phyloP scores from a whole-genome alignment of 805 yeast genomes.

The Soucietia sequanensis region DNA sequence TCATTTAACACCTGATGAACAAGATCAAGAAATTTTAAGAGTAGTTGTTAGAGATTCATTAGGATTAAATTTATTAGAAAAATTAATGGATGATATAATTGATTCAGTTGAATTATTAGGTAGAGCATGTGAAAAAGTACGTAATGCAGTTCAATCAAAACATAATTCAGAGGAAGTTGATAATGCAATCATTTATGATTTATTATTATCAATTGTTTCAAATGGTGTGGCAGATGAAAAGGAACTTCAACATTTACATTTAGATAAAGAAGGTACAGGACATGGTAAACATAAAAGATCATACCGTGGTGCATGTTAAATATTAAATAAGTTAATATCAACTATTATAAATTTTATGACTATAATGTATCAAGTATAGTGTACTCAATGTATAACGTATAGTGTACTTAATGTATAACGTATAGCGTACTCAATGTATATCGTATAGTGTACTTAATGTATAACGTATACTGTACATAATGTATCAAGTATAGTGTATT shows the following conservation, averaged over 20 bases:
- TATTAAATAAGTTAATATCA: no score
- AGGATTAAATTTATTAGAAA: conserved; percentile 58
- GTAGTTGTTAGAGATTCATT: conserved; percentile 78
- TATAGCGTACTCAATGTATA: no score
- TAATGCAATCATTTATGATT: conserved; percentile 41
- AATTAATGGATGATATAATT: conserved; percentile 61
- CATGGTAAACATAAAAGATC: conserved; percentile 26
- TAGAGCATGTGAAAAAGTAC: conserved; percentile 44
- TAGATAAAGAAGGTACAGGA: conserved; percentile 18
- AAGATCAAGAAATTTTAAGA: conserved; percentile 67
- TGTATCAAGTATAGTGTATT: no score
- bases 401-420: no score
- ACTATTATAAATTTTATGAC: no score
- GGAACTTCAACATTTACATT: conserved; percentile 16
- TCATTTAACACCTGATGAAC: conserved; percentile 66
- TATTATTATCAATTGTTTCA: conserved; percentile 54
- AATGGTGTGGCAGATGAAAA: conserved; percentile 48
- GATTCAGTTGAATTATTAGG: conserved; percentile 52
- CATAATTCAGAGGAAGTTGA: conserved; percentile 21
- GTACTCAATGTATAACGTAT: no score
- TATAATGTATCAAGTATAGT: no score
- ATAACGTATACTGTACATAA: no score
- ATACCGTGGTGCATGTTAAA: conserved; percentile 37
- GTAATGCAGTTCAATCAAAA: conserved; percentile 12
- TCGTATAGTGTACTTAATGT: no score